Percentiles rank a stretch among this genome's conserved stretches.
Evolutionary conservation across 192 early-diverging fungal genomes (phyloP).

Genomic region (Podila minutissima): DNA sequence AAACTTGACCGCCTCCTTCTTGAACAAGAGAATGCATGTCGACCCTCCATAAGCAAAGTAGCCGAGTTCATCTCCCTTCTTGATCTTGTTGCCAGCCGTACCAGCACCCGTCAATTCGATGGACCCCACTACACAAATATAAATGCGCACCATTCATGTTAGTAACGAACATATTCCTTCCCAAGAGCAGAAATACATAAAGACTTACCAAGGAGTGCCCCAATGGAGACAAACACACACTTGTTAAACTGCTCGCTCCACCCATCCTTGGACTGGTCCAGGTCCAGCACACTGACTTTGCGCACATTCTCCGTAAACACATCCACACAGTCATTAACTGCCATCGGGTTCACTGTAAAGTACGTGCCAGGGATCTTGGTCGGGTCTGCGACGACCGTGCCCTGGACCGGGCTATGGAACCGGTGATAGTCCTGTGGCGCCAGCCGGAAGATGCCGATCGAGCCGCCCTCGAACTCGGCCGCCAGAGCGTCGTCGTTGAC

Average conservation of each 20-base stretch:
- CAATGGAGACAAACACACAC: conserved; percentile 71
- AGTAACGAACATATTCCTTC: not conserved
- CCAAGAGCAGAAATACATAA: not conserved
- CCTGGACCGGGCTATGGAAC: conserved; percentile 74
- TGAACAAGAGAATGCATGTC: conserved; percentile 74
- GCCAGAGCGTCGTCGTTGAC: conserved; percentile 61
- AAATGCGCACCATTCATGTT: not conserved
- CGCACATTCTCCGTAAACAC: conserved; percentile 82
- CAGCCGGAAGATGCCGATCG: conserved; percentile 74
- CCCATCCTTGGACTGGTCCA: conserved; percentile 13
- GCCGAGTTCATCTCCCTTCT: conserved; percentile 78
- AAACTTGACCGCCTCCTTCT: conserved; percentile 66
- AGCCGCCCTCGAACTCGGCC: conserved; percentile 61
- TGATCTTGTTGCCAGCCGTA: conserved; percentile 51
- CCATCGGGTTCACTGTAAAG: conserved; percentile 81
- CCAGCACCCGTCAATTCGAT: conserved; percentile 64
- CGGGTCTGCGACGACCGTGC: conserved; percentile 53
- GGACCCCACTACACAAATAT: conserved; percentile 64
- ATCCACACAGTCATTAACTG: conserved; percentile 67
- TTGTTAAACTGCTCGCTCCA: conserved; percentile 54
- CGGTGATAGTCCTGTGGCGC: conserved; percentile 89
- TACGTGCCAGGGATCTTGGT: conserved; percentile 67
- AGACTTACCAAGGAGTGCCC: conserved; percentile 64
- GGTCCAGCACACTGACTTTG: conserved; percentile 60
- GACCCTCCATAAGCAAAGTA: conserved; percentile 84